These are phyloP conservation scores for Candida silvicultrix DNA, from an alignment of 805 yeast genomes.

Conservation along the genomic window DNA sequence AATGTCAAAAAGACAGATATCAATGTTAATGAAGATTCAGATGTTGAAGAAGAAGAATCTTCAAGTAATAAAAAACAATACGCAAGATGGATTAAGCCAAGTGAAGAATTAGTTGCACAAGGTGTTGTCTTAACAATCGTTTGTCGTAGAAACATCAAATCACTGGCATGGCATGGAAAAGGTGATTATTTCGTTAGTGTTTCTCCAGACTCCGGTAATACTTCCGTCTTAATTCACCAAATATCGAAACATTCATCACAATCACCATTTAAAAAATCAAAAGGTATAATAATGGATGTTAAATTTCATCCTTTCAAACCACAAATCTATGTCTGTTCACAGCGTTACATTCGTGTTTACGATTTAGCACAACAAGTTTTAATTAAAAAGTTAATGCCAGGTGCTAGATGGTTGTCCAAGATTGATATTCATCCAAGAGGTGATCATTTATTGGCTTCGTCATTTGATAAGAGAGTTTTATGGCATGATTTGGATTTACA, in stretches of 20 bases:
- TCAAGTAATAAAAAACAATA: slow-evolving; percentile 41
- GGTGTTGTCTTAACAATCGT: slow-evolving; percentile 75
- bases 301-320: slow-evolving; percentile 97
- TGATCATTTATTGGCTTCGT: slow-evolving; percentile 86
- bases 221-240: slow-evolving; percentile 91
- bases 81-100: slow-evolving; percentile 82
- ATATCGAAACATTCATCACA: slow-evolving; percentile 90
- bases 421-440: slow-evolving; percentile 96
- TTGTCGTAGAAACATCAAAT: slow-evolving; percentile 64
- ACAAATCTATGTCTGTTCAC: slow-evolving; percentile 88
- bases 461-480: slow-evolving; percentile 88
- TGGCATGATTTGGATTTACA: slow-evolving; percentile 96
- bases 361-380: slow-evolving; percentile 83
- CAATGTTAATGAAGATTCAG: slow-evolving; percentile 33
- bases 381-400: slow-evolving; percentile 83
- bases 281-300: slow-evolving; percentile 94
- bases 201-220: slow-evolving; percentile 88
- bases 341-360: slow-evolving; percentile 85
- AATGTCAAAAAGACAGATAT: slow-evolving; percentile 37
- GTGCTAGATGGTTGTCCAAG: slow-evolving; percentile 90
- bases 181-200: slow-evolving; percentile 96
- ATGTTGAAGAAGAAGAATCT: slow-evolving; percentile 31
- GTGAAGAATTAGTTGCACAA: slow-evolving; percentile 47
- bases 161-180: slow-evolving; percentile 90
- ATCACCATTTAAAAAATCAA: slow-evolving; percentile 88